A percentile compares a stretch with the other conserved stretches of the same genome.
Evolutionary conservation across 2,329 filamentous ascomycete genomes (phyloP).

Genomic region (Colletotrichum siamense): DNA sequence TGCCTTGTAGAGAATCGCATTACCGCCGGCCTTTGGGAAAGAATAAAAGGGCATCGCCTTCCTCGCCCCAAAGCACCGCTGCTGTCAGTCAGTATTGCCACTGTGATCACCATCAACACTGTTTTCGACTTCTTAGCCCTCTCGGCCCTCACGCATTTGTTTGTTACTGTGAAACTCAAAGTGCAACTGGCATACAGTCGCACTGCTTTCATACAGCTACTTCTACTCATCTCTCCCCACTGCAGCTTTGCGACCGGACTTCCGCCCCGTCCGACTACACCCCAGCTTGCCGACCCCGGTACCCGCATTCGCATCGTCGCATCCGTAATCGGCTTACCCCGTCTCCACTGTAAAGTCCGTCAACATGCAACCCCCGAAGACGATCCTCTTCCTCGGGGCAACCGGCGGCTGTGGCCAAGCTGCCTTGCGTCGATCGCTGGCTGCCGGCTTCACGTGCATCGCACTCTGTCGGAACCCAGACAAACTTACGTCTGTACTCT

Average conservation of each 20-base stretch:
- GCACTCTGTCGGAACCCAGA: constrained; percentile 56
- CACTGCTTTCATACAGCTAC: neutral
- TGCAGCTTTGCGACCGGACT: neutral
- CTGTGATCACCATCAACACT: neutral
- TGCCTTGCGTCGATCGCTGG: constrained; percentile 49
- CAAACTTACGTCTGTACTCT: constrained; percentile 47
- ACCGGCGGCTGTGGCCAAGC: constrained; percentile 55
- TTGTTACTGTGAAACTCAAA: neutral
- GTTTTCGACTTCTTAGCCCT: neutral
- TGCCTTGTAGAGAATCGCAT: neutral
- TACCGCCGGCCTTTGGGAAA: neutral
- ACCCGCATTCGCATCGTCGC: neutral
- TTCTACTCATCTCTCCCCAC: neutral
- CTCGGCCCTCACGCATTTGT: neutral
- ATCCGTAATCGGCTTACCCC: constrained; percentile 15
- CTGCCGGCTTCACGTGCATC: constrained; percentile 50
- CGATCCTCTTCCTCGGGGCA: constrained; percentile 59
- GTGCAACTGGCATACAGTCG: neutral
- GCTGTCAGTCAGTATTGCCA: neutral
- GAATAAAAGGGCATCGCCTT: neutral
- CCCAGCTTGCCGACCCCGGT: neutral
- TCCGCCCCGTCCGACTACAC: neutral
- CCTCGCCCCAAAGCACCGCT: neutral
- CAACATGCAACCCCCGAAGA: constrained; percentile 31
- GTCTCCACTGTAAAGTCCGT: neutral